Base-by-base conservation (phyloP, 495 filamentous ascomycete genomes). In the Hyaloscypha bicolor region DNA sequence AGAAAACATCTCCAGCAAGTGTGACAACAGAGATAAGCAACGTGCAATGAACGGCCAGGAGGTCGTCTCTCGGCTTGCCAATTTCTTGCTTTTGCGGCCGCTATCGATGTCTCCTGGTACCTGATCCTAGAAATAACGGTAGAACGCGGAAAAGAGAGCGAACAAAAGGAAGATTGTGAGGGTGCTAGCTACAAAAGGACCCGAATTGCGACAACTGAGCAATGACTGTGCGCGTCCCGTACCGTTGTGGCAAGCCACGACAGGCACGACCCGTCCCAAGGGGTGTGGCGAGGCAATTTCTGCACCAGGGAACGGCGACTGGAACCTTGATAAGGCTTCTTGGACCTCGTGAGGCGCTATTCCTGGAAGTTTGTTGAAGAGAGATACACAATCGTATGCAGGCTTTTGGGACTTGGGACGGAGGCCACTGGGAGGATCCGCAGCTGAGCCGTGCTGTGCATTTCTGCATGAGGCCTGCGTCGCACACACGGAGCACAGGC, bases 41-140 rank as follows among this genome's bases (percentile, higher is more conserved):
- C 55, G 63, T 66, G 56, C 63, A 66, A 66, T 60, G n/a, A 66
- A n/a, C 19, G n/a, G 35, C 42, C 4, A 30, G 32, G 9, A 53
- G 25, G 2, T 22, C 30, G 29, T 66, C 42, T 32, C 37, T 22
- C 30, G 48, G 32, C 42, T 48, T 25, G 45, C 32, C 3, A 39
- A 4, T 32, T 37, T 3, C 12, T 64, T 64, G 62, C 62, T 64
- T 64, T 64, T 64, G 30, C 51, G 29, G 9, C 29, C 57, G 33
- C 57, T 60, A 33, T 60, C 21, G 39, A 39, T 11, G 21, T 33
- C 19, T 53, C 11, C 29, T 30, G 16, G 60, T 31, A 30, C 60
- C 45, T 52, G 25, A 30, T 21, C 60, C 60, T 30, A 3, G 22
- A 31, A 19, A 31, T 9, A 52, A 53, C 42, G 31, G 9, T 30